Percentiles rank a stretch among this genome's conserved stretches.
phyloP scores from a whole-genome alignment of 441 rosid genomes.

The Brassica hybrid region DNA sequence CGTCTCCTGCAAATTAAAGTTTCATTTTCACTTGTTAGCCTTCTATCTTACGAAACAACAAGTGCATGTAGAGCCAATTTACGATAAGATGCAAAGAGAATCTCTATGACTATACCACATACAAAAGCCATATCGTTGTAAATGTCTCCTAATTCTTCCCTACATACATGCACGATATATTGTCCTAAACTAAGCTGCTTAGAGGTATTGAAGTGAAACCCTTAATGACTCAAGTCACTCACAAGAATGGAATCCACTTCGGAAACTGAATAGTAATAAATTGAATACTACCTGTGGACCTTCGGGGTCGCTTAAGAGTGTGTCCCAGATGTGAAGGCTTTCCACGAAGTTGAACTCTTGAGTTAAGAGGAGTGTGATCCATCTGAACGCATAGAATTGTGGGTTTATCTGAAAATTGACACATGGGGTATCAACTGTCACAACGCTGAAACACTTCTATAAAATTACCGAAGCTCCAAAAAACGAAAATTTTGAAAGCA shows the following conservation, averaged over 20 bases:
- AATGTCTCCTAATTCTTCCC: not conserved
- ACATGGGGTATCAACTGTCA: slow-evolving; percentile 21
- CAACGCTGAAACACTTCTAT: not conserved
- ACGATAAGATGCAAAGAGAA: too few species aligned
- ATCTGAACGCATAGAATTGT: slow-evolving; percentile 87
- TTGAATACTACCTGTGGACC: slow-evolving; percentile 72
- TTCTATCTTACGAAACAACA: not conserved
- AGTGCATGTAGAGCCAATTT: not conserved
- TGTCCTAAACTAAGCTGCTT: slow-evolving; percentile 1
- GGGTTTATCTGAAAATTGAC: slow-evolving; percentile 73
- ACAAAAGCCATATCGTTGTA: too few species aligned
- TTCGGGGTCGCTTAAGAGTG: slow-evolving; percentile 81
- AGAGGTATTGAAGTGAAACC: not conserved
- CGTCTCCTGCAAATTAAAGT: slow-evolving; percentile 62
- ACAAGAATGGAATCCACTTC: slow-evolving; percentile 1
- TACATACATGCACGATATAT: not conserved
- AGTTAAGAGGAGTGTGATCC: slow-evolving; percentile 91
- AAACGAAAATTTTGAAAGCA: not conserved
- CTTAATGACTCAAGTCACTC: not conserved
- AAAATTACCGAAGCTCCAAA: not conserved
- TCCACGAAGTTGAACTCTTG: slow-evolving; percentile 84
- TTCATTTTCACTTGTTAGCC: slow-evolving; percentile 17
- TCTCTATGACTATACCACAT: too few species aligned
- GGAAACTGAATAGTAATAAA: too few species aligned
- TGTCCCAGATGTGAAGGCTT: slow-evolving; percentile 88